Evolutionary conservation across 805 yeast genomes (phyloP).

Genomic region (Starmerella khaoyaiensis): DNA sequence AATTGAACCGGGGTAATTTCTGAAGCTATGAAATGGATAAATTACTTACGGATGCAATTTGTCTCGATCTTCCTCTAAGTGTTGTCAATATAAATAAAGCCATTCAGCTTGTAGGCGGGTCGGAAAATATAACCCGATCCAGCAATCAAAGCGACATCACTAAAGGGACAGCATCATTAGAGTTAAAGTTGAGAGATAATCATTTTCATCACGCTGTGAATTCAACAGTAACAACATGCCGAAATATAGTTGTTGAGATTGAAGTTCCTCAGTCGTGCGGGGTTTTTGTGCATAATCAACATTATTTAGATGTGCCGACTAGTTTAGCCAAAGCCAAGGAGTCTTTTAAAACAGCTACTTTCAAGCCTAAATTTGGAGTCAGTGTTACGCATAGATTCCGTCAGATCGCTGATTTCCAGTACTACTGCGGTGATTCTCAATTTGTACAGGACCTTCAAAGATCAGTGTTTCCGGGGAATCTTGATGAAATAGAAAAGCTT

Average conservation of each 20-base stretch:
- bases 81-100: constrained; percentile 40
- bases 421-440: constrained; percentile 43
- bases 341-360: constrained; percentile 32
- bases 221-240: constrained; percentile 23
- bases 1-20: background rate
- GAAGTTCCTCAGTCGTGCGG: constrained; percentile 25
- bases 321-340: constrained; percentile 50
- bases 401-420: constrained; percentile 80
- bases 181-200: constrained; percentile 29
- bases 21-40: background rate
- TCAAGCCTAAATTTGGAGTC: constrained; percentile 54
- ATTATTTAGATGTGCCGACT: constrained; percentile 38
- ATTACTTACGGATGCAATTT: constrained; percentile 3
- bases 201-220: constrained; percentile 39
- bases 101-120: constrained; percentile 39
- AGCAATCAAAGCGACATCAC: constrained; percentile 16
- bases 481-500: constrained; percentile 29
- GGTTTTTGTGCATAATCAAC: constrained; percentile 21
- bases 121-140: constrained; percentile 28
- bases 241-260: constrained; percentile 27
- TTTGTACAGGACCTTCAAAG: constrained; percentile 33
- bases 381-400: constrained; percentile 63
- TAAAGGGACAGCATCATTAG: constrained; percentile 27
- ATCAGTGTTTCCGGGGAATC: constrained; percentile 35
- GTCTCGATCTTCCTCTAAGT: constrained; percentile 61